A percentile compares a stretch with the other conserved stretches of the same genome.
phyloP scores from a whole-genome alignment of 2,329 filamentous ascomycete species.

The Hysterium pulicare region DNA sequence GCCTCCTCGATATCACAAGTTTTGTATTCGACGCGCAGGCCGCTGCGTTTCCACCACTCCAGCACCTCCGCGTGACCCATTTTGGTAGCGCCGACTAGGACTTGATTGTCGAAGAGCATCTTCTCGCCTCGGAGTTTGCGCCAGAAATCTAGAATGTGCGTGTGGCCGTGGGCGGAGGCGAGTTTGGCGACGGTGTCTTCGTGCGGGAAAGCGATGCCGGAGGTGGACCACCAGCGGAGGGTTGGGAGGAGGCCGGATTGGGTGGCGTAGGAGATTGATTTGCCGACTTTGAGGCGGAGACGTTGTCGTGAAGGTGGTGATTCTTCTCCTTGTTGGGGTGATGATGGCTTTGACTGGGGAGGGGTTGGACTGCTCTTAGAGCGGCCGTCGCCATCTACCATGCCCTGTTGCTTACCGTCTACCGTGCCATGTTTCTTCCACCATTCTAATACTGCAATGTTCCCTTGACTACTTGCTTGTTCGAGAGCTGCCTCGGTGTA shows the following conservation, averaged over 20 bases:
- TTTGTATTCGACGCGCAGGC: constrained; percentile 81
- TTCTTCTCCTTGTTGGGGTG: constrained; percentile 10
- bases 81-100: constrained; percentile 81
- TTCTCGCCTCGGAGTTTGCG: constrained; percentile 69
- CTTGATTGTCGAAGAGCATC: constrained; percentile 78
- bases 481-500: constrained; percentile 87
- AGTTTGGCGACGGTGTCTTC: constrained; percentile 80
- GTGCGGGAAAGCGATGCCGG: constrained; percentile 73
- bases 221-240: constrained; percentile 84
- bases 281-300: constrained; percentile 71
- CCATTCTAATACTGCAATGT: constrained; percentile 86
- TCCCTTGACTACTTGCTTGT: constrained; percentile 78
- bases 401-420: constrained; percentile 22
- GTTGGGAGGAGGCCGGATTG: constrained; percentile 76
- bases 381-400: too few relatives aligned
- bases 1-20: constrained; percentile 95
- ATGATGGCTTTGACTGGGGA: constrained; percentile 9
- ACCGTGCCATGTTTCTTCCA: constrained; percentile 70
- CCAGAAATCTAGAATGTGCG: constrained; percentile 81
- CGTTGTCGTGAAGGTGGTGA: constrained; percentile 16
- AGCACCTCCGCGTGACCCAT: constrained; percentile 80
- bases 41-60: constrained; percentile 85
- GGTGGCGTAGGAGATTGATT: constrained; percentile 77
- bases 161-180: constrained; percentile 80
- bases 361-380: constrained; percentile 13